These are phyloP conservation scores for Sarocladium kiliense DNA, from an alignment of 2,329 filamentous ascomycete genomes.

Conservation along the genomic window DNA sequence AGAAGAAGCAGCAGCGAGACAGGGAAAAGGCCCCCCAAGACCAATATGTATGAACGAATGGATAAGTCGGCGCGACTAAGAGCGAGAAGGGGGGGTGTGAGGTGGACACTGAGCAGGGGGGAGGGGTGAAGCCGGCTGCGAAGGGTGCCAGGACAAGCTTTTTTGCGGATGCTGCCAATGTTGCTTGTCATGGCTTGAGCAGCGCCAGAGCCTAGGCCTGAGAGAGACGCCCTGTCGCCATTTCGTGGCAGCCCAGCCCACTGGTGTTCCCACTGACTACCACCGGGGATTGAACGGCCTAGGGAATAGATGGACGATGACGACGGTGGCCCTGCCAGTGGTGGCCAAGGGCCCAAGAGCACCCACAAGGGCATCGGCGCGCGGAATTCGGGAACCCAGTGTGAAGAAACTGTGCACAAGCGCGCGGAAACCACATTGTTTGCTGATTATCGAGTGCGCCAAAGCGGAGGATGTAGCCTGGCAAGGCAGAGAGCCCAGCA, in stretches of 20 bases:
- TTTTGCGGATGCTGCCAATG: slow-evolving; percentile 8
- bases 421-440: background rate
- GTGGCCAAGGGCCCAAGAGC: background rate
- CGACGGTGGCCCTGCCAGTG: background rate
- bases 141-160: slow-evolving; percentile 3
- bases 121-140: background rate
- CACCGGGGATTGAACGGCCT: background rate
- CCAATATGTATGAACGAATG: slow-evolving; percentile 9
- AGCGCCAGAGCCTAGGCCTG: background rate
- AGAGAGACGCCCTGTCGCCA: too few relatives aligned
- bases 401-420: background rate
- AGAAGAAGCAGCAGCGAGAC: slow-evolving; percentile 5
- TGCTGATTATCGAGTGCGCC: background rate
- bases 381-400: background rate
- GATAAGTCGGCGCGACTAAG: slow-evolving; percentile 9
- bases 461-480: background rate
- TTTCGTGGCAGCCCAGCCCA: background rate
- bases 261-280: background rate
- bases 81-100: slow-evolving; percentile 8
- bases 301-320: background rate
- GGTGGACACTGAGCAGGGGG: slow-evolving; percentile 1
- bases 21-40: slow-evolving; percentile 6
- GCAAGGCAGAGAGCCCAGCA: background rate
- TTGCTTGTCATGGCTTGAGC: slow-evolving; percentile 4
- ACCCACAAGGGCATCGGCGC: background rate